Base-by-base conservation (phyloP, 2,329 filamentous ascomycete genomes). In the Ophiostoma sp. region DNA sequence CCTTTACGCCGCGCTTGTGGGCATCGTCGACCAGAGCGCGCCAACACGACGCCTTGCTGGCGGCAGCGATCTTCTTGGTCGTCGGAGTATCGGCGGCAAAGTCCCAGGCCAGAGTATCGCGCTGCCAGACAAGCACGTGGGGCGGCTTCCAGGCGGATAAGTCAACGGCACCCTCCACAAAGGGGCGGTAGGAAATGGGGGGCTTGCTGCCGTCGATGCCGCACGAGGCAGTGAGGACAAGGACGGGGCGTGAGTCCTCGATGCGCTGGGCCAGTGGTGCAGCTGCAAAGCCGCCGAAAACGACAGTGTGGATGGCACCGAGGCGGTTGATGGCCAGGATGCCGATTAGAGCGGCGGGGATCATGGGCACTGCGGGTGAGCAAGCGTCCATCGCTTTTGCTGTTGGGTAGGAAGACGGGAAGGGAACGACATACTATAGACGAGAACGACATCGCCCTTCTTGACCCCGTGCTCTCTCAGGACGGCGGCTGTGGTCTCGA, bases 271-370 rank as follows among this genome's bases (percentile, higher is more conserved):
- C 92, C 62, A 97, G 82, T 4, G 93, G 91, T 9, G 84, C 82
- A 0, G 93, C 83, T 0, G 92, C 92, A 76, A 98, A 98, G 0
- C 94, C 93, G 58, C 94, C 94, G 77, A 97, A 97, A 3, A 98
- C 94, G 4, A 96, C 92, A 3, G 91, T 88, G 76, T 98, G 94
- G 66, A 97, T 87, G 16, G 93, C 94, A 11, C 93, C 94, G 0
- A 97, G 82, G 9, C 93, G 87, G 70, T 87, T 87, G 69, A 90
- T 86, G 38, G 94, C 93, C 4, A 97, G 85, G 72, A 95, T 92
- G 9, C 90, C 93, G 71, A 96, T 87, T n/a, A 97, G 77, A 1
- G 93, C 91, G 0, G 92, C 89, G 0, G 94, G 93, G 60, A 97
- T 92, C 93, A 97, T 97, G 67, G 93, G 93, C 93, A 97, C 60